Evolutionary conservation across 768 basidiomycete species (phyloP).

Genomic region (Atractiella rhizophila): DNA sequence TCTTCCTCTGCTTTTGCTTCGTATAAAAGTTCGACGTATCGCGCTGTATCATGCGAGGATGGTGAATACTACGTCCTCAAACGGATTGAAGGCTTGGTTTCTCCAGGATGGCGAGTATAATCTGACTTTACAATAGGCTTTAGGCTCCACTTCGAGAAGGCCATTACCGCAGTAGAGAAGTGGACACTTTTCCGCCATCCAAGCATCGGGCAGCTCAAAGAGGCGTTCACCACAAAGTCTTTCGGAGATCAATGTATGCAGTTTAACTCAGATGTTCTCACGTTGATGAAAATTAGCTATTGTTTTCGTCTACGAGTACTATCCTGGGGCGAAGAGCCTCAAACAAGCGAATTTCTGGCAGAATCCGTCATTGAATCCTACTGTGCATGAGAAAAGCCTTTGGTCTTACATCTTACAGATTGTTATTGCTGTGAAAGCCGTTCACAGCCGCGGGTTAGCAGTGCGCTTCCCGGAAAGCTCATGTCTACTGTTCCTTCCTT

Average conservation of each 20-base stretch:
- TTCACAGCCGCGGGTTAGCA: constrained; percentile 57
- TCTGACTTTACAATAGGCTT: constrained; percentile 33
- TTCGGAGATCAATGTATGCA: constrained; percentile 66
- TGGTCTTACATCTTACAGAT: constrained; percentile 89
- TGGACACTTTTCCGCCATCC: constrained; percentile 74
- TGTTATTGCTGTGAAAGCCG: constrained; percentile 56
- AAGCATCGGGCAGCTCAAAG: constrained; percentile 50
- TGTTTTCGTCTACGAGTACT: constrained; percentile 70
- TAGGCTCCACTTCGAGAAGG: constrained; percentile 51
- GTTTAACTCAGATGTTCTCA: background rate
- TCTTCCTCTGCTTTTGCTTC: too few species aligned
- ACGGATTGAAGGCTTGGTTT: constrained; percentile 55
- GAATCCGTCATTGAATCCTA: constrained; percentile 22
- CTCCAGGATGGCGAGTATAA: background rate
- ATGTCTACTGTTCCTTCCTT: background rate
- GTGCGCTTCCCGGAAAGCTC: constrained; percentile 66
- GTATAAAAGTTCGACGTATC: constrained; percentile 62
- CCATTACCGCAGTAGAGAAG: constrained; percentile 54
- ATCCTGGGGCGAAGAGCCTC: constrained; percentile 58
- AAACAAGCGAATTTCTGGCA: constrained; percentile 23
- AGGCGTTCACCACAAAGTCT: constrained; percentile 81
- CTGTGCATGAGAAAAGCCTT: constrained; percentile 48
- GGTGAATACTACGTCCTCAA: constrained; percentile 52
- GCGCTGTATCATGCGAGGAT: constrained; percentile 50
- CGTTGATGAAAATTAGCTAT: constrained; percentile 33